Conservation (phyloP, 2,329 filamentous ascomycete genomes). For the Cladophialophora chaetospira region DNA sequence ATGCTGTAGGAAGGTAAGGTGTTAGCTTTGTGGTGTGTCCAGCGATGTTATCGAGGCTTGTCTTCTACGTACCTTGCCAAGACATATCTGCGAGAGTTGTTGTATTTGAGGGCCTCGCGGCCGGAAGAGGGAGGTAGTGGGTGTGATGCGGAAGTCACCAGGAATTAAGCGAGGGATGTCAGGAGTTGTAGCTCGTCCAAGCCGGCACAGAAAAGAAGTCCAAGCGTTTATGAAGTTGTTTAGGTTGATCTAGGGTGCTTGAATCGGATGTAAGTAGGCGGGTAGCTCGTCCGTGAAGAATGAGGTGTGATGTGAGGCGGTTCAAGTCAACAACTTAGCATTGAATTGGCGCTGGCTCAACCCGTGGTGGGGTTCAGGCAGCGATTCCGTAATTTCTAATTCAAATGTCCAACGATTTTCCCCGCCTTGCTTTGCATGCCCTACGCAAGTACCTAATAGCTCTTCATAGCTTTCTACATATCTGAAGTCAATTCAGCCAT, state of each 20-base stretch:
- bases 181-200: not conserved
- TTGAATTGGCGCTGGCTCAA: not conserved
- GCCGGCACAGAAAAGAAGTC: not conserved
- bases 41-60: slow-evolving; percentile 4
- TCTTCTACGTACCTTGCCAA: slow-evolving; percentile 36
- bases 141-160: not conserved
- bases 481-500: no score
- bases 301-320: not conserved
- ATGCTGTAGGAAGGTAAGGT: slow-evolving; percentile 19
- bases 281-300: not conserved
- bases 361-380: not conserved
- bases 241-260: no score
- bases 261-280: no score
- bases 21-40: no score
- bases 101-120: not conserved
- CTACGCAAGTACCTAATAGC: no score
- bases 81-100: slow-evolving; percentile 28
- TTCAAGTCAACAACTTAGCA: not conserved
- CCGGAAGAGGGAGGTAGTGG: not conserved
- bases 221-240: no score
- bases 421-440: no score
- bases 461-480: no score
- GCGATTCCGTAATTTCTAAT: slow-evolving; percentile 9
- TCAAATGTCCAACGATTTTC: no score
- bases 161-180: not conserved